Base-by-base conservation (phyloP, 345 rosid genomes). In the Euphorbia lathyris region DNA sequence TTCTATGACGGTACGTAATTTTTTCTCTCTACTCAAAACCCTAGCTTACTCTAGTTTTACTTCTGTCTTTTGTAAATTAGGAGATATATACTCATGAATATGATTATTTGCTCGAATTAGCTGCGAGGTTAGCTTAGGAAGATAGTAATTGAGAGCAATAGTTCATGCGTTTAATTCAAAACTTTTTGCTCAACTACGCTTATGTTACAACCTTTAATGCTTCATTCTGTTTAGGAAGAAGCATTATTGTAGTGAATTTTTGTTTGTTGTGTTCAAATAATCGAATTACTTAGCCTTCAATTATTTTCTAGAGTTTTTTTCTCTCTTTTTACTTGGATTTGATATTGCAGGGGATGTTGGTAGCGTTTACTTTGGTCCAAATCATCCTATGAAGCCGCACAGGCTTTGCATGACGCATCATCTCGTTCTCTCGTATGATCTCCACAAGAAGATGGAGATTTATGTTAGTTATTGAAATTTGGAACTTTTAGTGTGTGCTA, bases 381-480 rank as follows among this genome's bases (percentile, higher is more conserved):
- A 96, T 75, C 99, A 95, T 82, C 99, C 98, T 1, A 92, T 92
- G 99, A 90, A 92, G 72, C 99, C 98, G 1, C 98, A 96, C 77
- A 80, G 99, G 76, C 93, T 90, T 56, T 92, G 99, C 70, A 92
- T 96, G 98, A 92, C 98, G 0, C 99, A 92, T 77, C 99, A 96
- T 85, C 90, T 96, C 45, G 92, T 96, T 47, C 99, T 96, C 69
- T 79, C 97, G 7, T 96, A 96, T 70, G 96, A 89, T 2, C 98
- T 96, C 48, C 98, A 96, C 78, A 80, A 76, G 81, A 92, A 90
- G 83, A 96, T 96, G 99, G 97, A 95, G 81, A 78, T 96, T 75
- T 92, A 89, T 83, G 98, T 89, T 19, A 65, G 98, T 47, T 1
- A 13, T 36, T 55, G 9, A 2, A 27, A 12, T 43, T 72, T 25